Evolutionary conservation across 352 stramenopile species (phyloP).

Genomic region (Aphanomyces stellatus): DNA sequence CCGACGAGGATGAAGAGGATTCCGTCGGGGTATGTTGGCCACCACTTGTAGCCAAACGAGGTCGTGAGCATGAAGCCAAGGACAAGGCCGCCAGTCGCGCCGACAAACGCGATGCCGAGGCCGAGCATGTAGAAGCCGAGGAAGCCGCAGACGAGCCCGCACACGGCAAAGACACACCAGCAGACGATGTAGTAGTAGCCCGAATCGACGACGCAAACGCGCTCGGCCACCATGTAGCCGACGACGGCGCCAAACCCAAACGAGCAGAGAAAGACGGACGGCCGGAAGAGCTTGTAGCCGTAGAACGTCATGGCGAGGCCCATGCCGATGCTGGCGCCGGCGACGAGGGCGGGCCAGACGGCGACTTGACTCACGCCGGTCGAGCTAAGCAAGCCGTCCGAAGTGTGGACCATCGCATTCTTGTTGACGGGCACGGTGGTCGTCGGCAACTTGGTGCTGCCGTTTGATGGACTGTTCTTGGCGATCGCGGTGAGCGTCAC

Average conservation of each 20-base stretch:
- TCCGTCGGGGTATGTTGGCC: slow-evolving; percentile 37
- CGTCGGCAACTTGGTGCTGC: no score
- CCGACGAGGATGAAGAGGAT: slow-evolving; percentile 40
- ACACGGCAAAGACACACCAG: slow-evolving; percentile 46
- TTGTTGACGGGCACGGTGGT: no score
- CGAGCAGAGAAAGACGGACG: slow-evolving; percentile 38
- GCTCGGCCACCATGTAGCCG: slow-evolving; percentile 32
- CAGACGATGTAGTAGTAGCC: slow-evolving; percentile 40
- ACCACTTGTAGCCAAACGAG: slow-evolving; percentile 46
- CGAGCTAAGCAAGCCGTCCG: neutral
- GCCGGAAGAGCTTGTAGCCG: slow-evolving; percentile 54
- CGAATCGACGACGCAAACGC: slow-evolving; percentile 25
- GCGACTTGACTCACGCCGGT: neutral
- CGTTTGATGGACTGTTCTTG: neutral
- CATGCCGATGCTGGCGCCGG: slow-evolving; percentile 30
- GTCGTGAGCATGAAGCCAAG: slow-evolving; percentile 44
- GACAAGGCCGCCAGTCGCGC: slow-evolving; percentile 36
- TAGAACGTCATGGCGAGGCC: slow-evolving; percentile 32
- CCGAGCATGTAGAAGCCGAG: slow-evolving; percentile 41
- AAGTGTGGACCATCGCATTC: no score
- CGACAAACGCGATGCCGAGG: slow-evolving; percentile 42
- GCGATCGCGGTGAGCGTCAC: neutral
- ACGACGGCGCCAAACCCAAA: slow-evolving; percentile 41
- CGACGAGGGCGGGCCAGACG: neutral
- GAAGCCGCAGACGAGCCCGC: slow-evolving; percentile 34